A percentile compares a stretch with the other conserved stretches of the same genome.
Conservation (phyloP, 371 early-diverging fungal species). For the Funneliformis caledonium region DNA sequence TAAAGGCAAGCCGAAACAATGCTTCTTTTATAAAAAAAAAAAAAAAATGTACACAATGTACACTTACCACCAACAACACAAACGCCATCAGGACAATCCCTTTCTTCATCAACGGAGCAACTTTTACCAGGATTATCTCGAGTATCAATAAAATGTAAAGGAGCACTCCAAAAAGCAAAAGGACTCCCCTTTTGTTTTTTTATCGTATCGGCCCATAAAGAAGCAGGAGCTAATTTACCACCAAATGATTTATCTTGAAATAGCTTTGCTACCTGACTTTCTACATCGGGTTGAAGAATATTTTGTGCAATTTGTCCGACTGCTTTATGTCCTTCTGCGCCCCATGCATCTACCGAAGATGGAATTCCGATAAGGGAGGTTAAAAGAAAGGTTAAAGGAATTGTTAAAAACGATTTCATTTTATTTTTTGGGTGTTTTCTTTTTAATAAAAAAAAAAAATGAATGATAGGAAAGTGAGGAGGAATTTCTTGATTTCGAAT, state of each 20-base stretch:
- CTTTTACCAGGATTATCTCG: constrained; percentile 18
- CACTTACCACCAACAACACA: constrained; percentile 38
- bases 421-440: neutral
- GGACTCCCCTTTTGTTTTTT: neutral
- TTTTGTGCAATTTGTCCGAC: constrained; percentile 34
- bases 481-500: no score
- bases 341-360: constrained; percentile 18
- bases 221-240: constrained; percentile 10
- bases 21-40: neutral
- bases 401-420: constrained; percentile 1
- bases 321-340: constrained; percentile 6
- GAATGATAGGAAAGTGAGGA: no score
- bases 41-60: neutral
- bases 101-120: constrained; percentile 20
- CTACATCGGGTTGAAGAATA: constrained; percentile 3
- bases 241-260: constrained; percentile 12
- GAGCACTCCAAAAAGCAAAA: constrained; percentile 5
- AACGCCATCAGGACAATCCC: constrained; percentile 6
- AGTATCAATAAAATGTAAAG: constrained; percentile 28
- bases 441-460: neutral
- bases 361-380: neutral
- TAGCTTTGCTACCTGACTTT: neutral
- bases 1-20: neutral
- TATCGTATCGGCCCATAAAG: constrained; percentile 20
- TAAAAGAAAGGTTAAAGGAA: neutral